Evolutionary conservation across 441 rosid genomes (phyloP).

Genomic region (Metrosideros polymorpha): DNA sequence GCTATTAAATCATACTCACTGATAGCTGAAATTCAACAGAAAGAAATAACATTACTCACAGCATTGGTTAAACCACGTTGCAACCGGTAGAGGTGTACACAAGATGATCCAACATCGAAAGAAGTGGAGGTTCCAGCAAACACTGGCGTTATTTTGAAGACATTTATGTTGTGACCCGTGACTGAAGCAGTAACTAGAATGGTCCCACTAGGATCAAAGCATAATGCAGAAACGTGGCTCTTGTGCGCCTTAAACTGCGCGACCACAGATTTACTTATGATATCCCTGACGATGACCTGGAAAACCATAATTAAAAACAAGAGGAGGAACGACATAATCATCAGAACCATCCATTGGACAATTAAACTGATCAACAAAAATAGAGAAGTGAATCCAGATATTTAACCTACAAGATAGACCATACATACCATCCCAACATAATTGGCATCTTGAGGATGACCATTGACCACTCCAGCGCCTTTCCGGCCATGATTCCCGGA

Average conservation of each 20-base stretch:
- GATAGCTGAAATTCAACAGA: not conserved
- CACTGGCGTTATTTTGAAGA: slow-evolving; percentile 72
- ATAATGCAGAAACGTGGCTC: slow-evolving; percentile 80
- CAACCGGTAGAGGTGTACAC: slow-evolving; percentile 72
- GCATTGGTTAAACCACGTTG: slow-evolving; percentile 97
- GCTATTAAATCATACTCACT: not conserved
- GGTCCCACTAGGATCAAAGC: slow-evolving; percentile 89
- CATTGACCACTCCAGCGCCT: slow-evolving; percentile 41
- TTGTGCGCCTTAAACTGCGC: slow-evolving; percentile 92
- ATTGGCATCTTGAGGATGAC: slow-evolving; percentile 52
- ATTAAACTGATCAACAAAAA: not conserved
- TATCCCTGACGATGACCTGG: slow-evolving; percentile 85
- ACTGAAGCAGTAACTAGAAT: slow-evolving; percentile 88
- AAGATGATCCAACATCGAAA: slow-evolving; percentile 30
- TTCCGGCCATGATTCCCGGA: slow-evolving; percentile 42
- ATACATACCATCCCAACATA: slow-evolving; percentile 69
- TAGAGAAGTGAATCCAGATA: not conserved
- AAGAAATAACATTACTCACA: slow-evolving; percentile 29
- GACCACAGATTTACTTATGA: slow-evolving; percentile 50
- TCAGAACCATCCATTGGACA: not conserved
- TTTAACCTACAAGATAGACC: not conserved
- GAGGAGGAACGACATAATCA: not conserved
- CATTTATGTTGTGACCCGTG: slow-evolving; percentile 86
- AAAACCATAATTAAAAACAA: not conserved
- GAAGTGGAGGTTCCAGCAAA: slow-evolving; percentile 26